Evolutionary conservation across 2,329 filamentous ascomycete genomes (phyloP).

Genomic region (Fusarium caatingaense): DNA sequence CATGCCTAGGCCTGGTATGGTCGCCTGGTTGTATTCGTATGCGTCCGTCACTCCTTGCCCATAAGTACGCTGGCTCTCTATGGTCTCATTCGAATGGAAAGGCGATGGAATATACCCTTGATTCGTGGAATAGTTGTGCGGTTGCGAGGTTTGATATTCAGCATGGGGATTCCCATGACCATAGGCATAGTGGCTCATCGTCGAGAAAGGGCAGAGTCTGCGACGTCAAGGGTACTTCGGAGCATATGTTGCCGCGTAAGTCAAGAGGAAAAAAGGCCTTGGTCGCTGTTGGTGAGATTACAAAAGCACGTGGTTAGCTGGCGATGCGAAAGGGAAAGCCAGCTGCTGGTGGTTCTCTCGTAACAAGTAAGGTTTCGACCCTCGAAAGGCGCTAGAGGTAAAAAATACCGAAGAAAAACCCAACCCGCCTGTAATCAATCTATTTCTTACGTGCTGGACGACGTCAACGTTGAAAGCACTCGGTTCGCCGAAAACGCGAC

Average conservation of each 20-base stretch:
- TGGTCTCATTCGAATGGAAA: slow-evolving; percentile 16
- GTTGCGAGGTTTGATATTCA: slow-evolving; percentile 39
- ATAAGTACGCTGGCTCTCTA: slow-evolving; percentile 13
- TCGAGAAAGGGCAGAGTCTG: not conserved
- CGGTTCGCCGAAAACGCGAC: slow-evolving; percentile 19
- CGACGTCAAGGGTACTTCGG: not conserved
- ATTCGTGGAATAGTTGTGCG: slow-evolving; percentile 33
- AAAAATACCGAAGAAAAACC: not conserved
- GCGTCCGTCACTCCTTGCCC: slow-evolving; percentile 25
- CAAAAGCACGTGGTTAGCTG: not conserved
- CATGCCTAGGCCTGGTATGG: slow-evolving; percentile 52
- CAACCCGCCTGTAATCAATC: not conserved
- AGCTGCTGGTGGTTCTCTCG: not conserved
- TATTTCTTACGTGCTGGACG: not conserved
- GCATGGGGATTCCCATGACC: slow-evolving; percentile 40
- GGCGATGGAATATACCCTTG: slow-evolving; percentile 23
- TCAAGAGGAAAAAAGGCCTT: not conserved
- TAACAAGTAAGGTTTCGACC: not conserved
- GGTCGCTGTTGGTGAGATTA: not conserved
- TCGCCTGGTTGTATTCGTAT: slow-evolving; percentile 45
- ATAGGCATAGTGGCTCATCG: slow-evolving; percentile 49
- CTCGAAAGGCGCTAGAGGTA: not conserved
- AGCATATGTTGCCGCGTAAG: not conserved
- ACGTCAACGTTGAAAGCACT: not conserved
- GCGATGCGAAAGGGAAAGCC: not conserved